A percentile compares a stretch with the other conserved stretches of the same genome.
Evolutionary conservation across 768 basidiomycete species (phyloP).

Genomic region (Omphalotus guepiniiformis): DNA sequence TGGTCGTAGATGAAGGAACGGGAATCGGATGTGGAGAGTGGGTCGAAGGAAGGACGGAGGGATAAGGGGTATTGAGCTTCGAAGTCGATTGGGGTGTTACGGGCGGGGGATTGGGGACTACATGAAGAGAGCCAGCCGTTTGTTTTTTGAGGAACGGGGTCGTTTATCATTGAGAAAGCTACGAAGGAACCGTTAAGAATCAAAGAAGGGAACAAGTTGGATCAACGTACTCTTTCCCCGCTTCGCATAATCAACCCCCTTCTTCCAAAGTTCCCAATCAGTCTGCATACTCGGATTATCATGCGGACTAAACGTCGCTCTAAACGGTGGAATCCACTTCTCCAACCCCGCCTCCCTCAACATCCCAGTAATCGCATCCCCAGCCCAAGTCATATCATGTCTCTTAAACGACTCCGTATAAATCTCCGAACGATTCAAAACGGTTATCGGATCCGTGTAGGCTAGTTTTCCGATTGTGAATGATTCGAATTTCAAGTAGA

Average conservation of each 20-base stretch:
- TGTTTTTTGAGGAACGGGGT: background rate
- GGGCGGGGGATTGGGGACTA: slow-evolving; percentile 6
- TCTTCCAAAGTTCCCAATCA: slow-evolving; percentile 16
- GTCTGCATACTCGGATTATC: slow-evolving; percentile 40
- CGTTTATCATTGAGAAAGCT: slow-evolving; percentile 5
- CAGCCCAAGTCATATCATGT: slow-evolving; percentile 25
- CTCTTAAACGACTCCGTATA: slow-evolving; percentile 10
- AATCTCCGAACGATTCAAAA: background rate
- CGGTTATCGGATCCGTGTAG: background rate
- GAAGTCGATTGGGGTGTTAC: slow-evolving; percentile 24
- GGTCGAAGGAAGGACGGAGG: slow-evolving; percentile 7
- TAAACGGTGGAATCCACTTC: slow-evolving; percentile 39
- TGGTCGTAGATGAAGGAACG: slow-evolving; percentile 52
- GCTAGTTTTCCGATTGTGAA: slow-evolving; percentile 35
- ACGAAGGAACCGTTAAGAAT: background rate
- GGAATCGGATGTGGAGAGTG: slow-evolving; percentile 6
- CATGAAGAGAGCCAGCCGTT: slow-evolving; percentile 14
- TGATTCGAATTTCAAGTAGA: slow-evolving; percentile 23
- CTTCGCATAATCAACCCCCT: background rate
- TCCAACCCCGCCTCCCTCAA: slow-evolving; percentile 32
- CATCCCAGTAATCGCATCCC: slow-evolving; percentile 32
- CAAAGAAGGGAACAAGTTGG: background rate
- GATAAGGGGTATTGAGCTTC: slow-evolving; percentile 29
- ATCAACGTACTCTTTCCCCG: background rate
- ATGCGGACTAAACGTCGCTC: slow-evolving; percentile 48